Conservation (phyloP, 2,329 filamentous ascomycete species). For the Fusarium vanettenii region DNA sequence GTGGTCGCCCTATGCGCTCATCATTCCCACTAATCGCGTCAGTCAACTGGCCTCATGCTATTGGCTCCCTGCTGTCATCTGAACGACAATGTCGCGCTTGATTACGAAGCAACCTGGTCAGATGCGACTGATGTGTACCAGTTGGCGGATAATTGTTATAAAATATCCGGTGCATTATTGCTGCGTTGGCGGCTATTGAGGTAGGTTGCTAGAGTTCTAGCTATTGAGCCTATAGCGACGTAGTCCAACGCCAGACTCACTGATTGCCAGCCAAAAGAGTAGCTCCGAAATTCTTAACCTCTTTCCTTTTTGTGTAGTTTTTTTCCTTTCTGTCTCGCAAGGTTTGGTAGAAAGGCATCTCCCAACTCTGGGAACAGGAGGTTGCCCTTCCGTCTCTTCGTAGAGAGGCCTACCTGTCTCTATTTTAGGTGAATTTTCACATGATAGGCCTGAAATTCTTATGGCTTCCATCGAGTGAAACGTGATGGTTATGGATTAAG, state of each 20-base stretch:
- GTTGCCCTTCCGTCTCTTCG: background rate
- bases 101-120: background rate
- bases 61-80: background rate
- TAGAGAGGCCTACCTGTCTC: background rate
- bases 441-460: background rate
- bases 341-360: background rate
- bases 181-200: background rate
- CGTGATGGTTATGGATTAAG: background rate
- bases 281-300: background rate
- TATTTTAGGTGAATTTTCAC: background rate
- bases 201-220: background rate
- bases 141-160: background rate
- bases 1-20: slow-evolving; percentile 14
- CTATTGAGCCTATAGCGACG: background rate
- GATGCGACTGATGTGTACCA: background rate
- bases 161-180: background rate
- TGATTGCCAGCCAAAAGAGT: background rate
- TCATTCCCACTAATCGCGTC: slow-evolving; percentile 30
- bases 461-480: background rate
- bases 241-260: background rate
- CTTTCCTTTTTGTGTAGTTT: background rate
- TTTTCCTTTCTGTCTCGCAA: background rate
- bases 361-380: background rate
- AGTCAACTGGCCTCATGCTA: background rate
- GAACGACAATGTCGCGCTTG: background rate